Conservation (phyloP, 106 monocot genomes). For the Allium sativum region DNA sequence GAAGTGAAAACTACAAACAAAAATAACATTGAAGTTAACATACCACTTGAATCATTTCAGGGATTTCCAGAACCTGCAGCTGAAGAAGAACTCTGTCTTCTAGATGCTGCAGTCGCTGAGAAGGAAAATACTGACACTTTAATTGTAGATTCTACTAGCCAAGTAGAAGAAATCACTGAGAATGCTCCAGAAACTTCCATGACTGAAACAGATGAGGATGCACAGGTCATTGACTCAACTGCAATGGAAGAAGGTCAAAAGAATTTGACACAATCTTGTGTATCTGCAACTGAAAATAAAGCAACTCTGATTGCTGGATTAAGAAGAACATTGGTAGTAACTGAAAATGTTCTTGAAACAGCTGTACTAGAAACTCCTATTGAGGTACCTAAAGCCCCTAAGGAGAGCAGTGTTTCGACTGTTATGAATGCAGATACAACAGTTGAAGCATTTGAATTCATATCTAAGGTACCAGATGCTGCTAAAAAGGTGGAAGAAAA, state of each 20-base stretch:
- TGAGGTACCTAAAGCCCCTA: not conserved
- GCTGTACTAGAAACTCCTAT: not conserved
- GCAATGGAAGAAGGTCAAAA: not conserved
- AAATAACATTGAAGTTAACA: no score
- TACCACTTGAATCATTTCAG: no score
- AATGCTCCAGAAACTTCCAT: not conserved
- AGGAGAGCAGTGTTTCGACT: not conserved
- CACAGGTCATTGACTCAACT: not conserved
- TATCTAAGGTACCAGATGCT: not conserved
- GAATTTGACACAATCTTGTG: no score
- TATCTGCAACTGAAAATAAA: not conserved
- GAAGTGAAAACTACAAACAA: not conserved
- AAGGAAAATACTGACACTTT: no score
- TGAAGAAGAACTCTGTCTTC: not conserved
- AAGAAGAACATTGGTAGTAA: not conserved
- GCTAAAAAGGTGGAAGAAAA: conserved; percentile 1
- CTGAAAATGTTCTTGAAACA: not conserved
- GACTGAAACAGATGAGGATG: not conserved
- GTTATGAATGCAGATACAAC: not conserved
- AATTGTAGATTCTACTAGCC: no score
- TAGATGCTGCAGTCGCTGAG: no score
- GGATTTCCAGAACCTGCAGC: no score
- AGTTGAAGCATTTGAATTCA: not conserved
- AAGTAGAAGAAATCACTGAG: not conserved
- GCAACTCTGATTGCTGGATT: not conserved